Percentiles rank a stretch among this genome's conserved stretches.
Conservation (phyloP, 2,329 filamentous ascomycete genomes). For the Monosporascus sp. region DNA sequence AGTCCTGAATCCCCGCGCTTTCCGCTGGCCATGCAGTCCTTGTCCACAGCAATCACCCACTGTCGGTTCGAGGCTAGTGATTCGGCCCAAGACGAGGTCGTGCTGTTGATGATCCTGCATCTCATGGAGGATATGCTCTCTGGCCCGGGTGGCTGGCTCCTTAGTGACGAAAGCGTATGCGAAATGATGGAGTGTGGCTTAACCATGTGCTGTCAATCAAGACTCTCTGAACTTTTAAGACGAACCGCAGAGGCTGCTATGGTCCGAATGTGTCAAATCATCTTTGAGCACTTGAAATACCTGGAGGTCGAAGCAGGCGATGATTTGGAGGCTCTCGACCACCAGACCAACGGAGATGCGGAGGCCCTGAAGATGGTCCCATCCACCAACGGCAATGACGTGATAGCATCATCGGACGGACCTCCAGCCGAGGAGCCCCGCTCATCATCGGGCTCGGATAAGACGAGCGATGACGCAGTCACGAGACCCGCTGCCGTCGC, state of each 20-base stretch:
- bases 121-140: slow-evolving; percentile 99
- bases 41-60: slow-evolving; percentile 93
- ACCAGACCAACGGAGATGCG: slow-evolving; percentile 61
- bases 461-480: slow-evolving; percentile 22
- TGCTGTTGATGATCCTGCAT: slow-evolving; percentile 87
- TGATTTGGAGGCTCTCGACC: slow-evolving; percentile 60
- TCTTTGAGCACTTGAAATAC: slow-evolving; percentile 88
- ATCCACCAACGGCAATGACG: slow-evolving; percentile 59
- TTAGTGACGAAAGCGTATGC: slow-evolving; percentile 98
- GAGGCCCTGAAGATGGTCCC: slow-evolving; percentile 81
- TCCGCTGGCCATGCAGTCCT: slow-evolving; percentile 84
- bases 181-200: slow-evolving; percentile 99
- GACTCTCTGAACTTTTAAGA: slow-evolving; percentile 84
- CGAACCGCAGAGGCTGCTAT: slow-evolving; percentile 93
- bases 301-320: slow-evolving; percentile 71
- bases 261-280: slow-evolving; percentile 98
- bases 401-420: slow-evolving; percentile 48
- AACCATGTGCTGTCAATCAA: slow-evolving; percentile 92
- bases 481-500: slow-evolving; percentile 16
- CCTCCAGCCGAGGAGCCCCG: slow-evolving; percentile 29
- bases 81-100: slow-evolving; percentile 89
- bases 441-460: slow-evolving; percentile 39
- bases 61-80: slow-evolving; percentile 97
- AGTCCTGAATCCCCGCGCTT: slow-evolving; percentile 80
- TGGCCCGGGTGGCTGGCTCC: slow-evolving; percentile 80